These are phyloP conservation scores for Thymus quinquecostatus DNA, from an alignment of 257 asterid species.

Conservation along the genomic window DNA sequence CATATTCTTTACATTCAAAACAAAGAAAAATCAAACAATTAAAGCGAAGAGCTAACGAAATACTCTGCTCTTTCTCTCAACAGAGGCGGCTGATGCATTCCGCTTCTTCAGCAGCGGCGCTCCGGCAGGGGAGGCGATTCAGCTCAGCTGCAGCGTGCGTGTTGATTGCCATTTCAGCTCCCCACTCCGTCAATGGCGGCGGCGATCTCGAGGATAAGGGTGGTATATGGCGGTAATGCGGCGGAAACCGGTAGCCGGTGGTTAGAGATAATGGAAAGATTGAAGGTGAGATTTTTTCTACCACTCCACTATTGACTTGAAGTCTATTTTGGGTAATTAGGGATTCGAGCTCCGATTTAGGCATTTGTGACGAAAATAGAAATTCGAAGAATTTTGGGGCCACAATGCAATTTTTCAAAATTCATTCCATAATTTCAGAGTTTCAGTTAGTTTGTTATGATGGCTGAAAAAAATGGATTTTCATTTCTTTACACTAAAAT, in stretches of 20 bases:
- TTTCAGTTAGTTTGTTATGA: no score
- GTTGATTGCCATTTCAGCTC: no score
- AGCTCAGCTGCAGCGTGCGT: no score
- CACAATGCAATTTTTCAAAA: no score
- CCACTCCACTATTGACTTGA: background rate
- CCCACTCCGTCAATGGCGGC: background rate
- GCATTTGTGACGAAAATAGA: background rate
- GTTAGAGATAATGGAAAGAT: constrained; percentile 1
- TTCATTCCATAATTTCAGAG: no score
- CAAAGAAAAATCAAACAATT: background rate
- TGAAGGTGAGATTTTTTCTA: background rate
- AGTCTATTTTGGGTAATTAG: background rate
- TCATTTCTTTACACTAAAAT: constrained; percentile 8
- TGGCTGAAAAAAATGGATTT: background rate
- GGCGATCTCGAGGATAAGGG: background rate
- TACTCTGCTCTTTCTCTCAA: background rate
- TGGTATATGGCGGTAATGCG: background rate
- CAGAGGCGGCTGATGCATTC: no score
- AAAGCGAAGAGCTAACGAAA: background rate
- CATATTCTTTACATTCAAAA: constrained; percentile 34
- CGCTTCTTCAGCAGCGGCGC: no score
- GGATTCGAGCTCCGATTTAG: background rate
- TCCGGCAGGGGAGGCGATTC: no score
- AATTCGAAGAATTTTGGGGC: background rate
- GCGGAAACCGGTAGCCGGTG: background rate